Evolutionary conservation across 1,284 basidiomycete species (phyloP), one percentile per base, ranked within the genome.

Genomic region (Leccinum pallidistipes): DNA sequence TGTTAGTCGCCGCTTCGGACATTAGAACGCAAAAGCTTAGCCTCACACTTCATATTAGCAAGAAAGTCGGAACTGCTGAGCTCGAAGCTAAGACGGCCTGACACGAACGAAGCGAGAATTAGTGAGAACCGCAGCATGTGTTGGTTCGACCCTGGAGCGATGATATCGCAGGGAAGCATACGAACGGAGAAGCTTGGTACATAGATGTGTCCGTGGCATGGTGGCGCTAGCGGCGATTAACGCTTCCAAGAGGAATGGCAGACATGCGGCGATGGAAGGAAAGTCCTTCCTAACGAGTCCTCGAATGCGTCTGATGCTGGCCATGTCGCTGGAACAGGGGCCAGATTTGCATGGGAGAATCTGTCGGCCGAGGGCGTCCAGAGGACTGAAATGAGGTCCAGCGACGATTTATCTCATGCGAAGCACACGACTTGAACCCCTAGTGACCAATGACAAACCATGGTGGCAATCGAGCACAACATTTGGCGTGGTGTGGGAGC

Each of bases 181-280:
- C 60, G 62, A 58, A 62, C 62, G 60, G 66, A 73, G 73, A 70
- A 70, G 68, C 36, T 55, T 62, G 50, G 58, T 64, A 36, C 57
- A 59, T 68, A 18, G 65, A 73, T 43, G 59, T 59, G 58, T 62
- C 69, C 64, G 65, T 67, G 59, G 54, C 59, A 60, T 62, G 69
- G 71, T 71, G 70, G 70, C 73, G 70, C 71, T 16, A 62, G 71
- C 62, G 65, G 71, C 68, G 72, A 74, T 74, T 69, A 71, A 75
- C 53, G 55, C 68, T 69, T 74, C 72, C 65, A 72, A 68, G 65
- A 62, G 59, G 60, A 67, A 73, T 66, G 63, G 61, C 54, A 68
- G 60, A 61, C 68, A 66, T 68, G 68, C 70, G 67, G 67, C 59
- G 56, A 62, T 61, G 69, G 64, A 70, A 66, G 66, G 59, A 73